Evolutionary conservation across 352 stramenopile species (phyloP), one percentile per base, ranked within the genome.

Genomic region (Pythium vanterpoolii): DNA sequence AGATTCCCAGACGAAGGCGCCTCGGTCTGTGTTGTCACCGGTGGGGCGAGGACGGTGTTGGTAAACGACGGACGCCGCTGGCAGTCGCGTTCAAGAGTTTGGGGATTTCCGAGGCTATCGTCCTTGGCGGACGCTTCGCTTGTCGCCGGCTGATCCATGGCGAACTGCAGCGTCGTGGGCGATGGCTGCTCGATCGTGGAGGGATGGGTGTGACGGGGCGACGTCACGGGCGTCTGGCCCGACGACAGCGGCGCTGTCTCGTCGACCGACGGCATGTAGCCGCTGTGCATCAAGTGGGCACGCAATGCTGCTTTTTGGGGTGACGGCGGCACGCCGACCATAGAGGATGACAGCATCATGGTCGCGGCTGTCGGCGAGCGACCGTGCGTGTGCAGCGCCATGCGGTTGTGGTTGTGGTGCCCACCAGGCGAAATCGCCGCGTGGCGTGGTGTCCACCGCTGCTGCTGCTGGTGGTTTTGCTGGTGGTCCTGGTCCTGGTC

Each of bases 251-350:
- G 77, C 16, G 72, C 74, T 0, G 71, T 84, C 40, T 93, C 83
- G 18, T 93, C 81, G 5, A 93, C 68, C 4, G 76, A 76, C 9
- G 80, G 81, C 83, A 93, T 93, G 56, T 90, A 87, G 6, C 76
- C 76, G 3, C 65, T 62, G 46, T 40, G 58, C 30, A 64, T 66
- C 14, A 77, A 23, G 14, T 63, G 57, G 9, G 57, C 57, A 23
- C 52, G 60, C 1, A 64, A 66, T 10, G 56, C 30, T 10, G 50
- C 54, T 66, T 76, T 82, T 42, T 89, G 79, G 0, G 81, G 76
- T 13, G 79, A 89, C 14, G 68, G 61, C 27, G 76, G 76, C 9
- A 67, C 45, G 5, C 64, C 80, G 14, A 52, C 26, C 23, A 50
- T 38, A 0, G 57, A 51, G 9, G 60, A 46, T 23, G 63, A 47